phyloP scores from a whole-genome alignment of 176 grass and related monocot species.

The Tuctoria greenei region DNA sequence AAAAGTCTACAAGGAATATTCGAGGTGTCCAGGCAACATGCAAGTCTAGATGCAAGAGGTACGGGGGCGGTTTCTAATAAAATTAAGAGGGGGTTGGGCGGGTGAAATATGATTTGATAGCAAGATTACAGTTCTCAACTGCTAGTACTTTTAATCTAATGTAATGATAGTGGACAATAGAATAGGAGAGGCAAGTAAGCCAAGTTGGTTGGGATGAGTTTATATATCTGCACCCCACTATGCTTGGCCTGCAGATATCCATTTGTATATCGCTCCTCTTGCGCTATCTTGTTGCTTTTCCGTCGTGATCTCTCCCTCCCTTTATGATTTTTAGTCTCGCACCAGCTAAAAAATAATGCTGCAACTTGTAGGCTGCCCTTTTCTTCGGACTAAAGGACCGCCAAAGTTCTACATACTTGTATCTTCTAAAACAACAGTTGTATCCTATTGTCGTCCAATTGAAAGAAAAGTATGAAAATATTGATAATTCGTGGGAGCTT shows the following conservation, averaged over 20 bases:
- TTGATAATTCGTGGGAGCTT: too few species aligned
- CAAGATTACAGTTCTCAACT: not conserved
- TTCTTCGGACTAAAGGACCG: constrained; percentile 38
- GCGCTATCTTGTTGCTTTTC: constrained; percentile 31
- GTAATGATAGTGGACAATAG: constrained; percentile 19
- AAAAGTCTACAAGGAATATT: not conserved
- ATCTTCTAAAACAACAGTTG: not conserved
- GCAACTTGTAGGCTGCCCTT: constrained; percentile 36
- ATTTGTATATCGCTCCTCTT: constrained; percentile 32
- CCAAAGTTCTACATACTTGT: constrained; percentile 18
- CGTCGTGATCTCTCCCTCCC: constrained; percentile 3
- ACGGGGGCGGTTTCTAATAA: not conserved
- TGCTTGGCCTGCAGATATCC: constrained; percentile 33
- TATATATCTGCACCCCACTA: constrained; percentile 10
- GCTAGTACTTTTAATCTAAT: not conserved
- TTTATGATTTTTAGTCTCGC: constrained; percentile 30
- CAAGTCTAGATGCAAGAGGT: not conserved
- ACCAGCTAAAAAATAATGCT: constrained; percentile 19
- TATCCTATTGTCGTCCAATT: not conserved
- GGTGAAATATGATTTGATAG: not conserved
- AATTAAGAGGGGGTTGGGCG: not conserved
- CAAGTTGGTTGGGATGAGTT: constrained; percentile 56
- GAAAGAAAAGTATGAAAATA: not conserved
- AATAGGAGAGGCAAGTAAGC: constrained; percentile 42
- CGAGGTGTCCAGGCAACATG: not conserved